Base-by-base conservation (phyloP, 2,329 filamentous ascomycete genomes). In the Claviceps digitariae region DNA sequence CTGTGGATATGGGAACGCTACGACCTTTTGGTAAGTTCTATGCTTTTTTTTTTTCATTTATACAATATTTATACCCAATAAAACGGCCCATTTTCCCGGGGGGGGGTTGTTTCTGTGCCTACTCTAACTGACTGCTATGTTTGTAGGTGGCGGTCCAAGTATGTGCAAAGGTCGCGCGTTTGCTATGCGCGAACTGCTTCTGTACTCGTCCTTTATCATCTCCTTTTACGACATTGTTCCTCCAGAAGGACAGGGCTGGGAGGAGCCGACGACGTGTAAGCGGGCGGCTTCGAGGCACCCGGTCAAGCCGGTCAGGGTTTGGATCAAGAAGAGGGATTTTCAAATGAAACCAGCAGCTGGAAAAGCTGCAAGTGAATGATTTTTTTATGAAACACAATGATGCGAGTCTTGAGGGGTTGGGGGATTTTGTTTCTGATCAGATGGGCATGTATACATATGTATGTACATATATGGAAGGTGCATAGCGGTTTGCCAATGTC, bases 211-310 rank as follows among this genome's bases (percentile, higher is more conserved):
- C 0, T 58, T 65, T 15, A 62, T 72, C 15, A 56, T 71, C 34
- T 63, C 66, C 0, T 61, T 70, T 27, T 72, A 71, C 52, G 66
- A 71, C 21, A 62, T 72, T 25, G 54, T 61, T 47, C 63, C 69
- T 1, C 60, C 60, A 0, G 57, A 59, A 6, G 64, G 62, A 13
- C 50, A 58, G 4, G 54, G 52, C 6, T 70, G 66, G 67, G 54
- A 55, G 2, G 51, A 56, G 6, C 61, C 65, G 1, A 57, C 57
- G 23, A 57, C 57, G 2, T 61, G 57, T 23, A 64, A 64, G 15
- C 56, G 59, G 2, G 60, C 60, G 7, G 61, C 65, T 13, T 61
- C 63, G 6, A 62, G 59, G 23, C 55, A 60, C 49, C 65, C 66
- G 3, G 57, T 56, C 27, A 57, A 55, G 21, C 58, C 62, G 1